phyloP scores from a whole-genome alignment of 768 basidiomycete species.

The Leccinum obscurum region DNA sequence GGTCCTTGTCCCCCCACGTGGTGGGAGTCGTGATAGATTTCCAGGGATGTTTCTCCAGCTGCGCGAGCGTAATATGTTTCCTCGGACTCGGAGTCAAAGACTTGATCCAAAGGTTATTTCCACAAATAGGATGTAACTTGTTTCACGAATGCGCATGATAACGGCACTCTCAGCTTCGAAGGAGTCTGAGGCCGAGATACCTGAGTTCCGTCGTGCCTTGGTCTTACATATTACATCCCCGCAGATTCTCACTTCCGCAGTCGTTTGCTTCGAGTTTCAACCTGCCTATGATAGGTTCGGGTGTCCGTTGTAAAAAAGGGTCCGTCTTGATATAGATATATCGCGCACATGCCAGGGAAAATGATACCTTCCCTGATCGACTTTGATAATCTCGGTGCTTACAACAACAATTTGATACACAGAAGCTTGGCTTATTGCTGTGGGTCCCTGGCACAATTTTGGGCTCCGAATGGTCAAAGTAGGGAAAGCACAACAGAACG shows the following conservation, averaged over 20 bases:
- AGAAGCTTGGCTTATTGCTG: neutral
- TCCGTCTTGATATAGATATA: neutral
- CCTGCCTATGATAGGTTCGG: neutral
- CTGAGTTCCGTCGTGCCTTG: neutral
- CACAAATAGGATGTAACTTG: neutral
- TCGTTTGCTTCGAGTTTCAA: neutral
- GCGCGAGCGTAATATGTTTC: neutral
- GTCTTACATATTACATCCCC: neutral
- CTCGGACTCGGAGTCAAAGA: neutral
- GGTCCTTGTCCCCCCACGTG: too few species aligned
- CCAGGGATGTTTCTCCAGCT: neutral
- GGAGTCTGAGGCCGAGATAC: neutral
- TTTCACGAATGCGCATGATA: neutral
- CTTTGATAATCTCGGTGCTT: neutral
- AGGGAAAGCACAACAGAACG: neutral
- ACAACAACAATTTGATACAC: neutral
- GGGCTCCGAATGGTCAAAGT: neutral
- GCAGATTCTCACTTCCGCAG: neutral
- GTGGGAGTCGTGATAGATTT: neutral
- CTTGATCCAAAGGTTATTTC: neutral
- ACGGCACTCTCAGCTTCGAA: neutral
- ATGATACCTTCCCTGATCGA: too few species aligned
- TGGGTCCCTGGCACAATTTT: neutral
- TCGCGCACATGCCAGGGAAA: neutral
- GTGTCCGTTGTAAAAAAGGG: neutral